Evolutionary conservation across 306 rosid species (phyloP).

Genomic region (Pyrus pyrifolia): DNA sequence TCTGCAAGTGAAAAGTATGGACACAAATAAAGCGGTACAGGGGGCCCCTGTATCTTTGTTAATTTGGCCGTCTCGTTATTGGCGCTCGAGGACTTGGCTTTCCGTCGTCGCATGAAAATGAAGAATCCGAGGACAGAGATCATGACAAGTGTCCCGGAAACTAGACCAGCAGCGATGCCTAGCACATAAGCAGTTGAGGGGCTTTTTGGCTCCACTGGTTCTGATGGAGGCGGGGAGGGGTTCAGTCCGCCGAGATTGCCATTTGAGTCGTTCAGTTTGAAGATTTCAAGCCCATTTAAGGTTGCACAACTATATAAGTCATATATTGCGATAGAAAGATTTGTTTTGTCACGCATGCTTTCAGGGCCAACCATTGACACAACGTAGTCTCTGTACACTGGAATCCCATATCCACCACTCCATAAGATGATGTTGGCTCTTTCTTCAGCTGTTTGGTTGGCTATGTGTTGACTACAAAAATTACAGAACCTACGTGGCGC

Average conservation of each 20-base stretch:
- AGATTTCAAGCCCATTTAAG: slow-evolving; percentile 33
- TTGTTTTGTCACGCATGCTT: background rate
- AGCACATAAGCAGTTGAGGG: background rate
- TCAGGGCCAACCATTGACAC: background rate
- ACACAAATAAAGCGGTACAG: slow-evolving; percentile 20
- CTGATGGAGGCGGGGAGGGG: no score
- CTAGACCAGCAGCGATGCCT: background rate
- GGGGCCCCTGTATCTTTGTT: background rate
- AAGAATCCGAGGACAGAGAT: background rate
- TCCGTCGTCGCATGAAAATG: background rate
- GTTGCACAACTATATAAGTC: background rate
- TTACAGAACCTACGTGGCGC: no score
- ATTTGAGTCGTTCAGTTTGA: slow-evolving; percentile 9
- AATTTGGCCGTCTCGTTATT: background rate
- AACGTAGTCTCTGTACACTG: slow-evolving; percentile 13
- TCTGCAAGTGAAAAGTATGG: slow-evolving; percentile 24
- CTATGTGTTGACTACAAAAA: no score
- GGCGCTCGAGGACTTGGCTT: background rate
- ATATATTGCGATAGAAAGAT: no score
- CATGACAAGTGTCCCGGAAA: background rate
- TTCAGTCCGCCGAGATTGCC: slow-evolving; percentile 22
- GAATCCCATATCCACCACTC: background rate
- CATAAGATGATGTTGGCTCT: accelerated
- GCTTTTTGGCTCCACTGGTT: background rate
- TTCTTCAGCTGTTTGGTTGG: background rate